Evolutionary conservation across 805 yeast genomes (phyloP), one percentile per base, ranked within the genome.

Genomic region (Barnettozyma siamensis): DNA sequence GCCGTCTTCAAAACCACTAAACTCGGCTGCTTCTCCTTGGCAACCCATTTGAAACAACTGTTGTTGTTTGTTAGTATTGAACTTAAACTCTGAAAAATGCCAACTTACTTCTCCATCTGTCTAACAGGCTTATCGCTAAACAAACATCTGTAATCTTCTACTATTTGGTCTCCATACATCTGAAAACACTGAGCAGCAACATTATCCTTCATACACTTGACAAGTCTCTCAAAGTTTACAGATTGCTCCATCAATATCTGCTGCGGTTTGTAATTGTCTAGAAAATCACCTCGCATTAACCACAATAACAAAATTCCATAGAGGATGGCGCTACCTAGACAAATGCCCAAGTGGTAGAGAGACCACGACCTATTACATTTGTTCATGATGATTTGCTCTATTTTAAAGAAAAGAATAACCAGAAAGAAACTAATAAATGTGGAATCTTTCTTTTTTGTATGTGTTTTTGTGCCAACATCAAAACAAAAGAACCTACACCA

Each of bases 31-130:
- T 33, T 31, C 30, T 43, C 49, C 9, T 31, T 31, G 3, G 45
- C 16, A 12, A 48, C 37, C 27, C 27, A 38, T 4, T 15, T 10
- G 15, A 49, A 38, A 31, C 53, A 49, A 7, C 51, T 47, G 18
- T 9, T 16, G 2, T 5, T n/a, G 6, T 37, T 37, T 40, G 42
- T 40, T 29, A 28, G 5, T 11, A 21, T 16, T 15, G 7, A 7
- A 4, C 7, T n/a, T 5, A 17, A 12, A 17, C 10, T 4, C 8
- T n/a, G 13, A 13, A 15, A 16, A 18, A n/a, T 17, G 17, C 7
- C 11, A 6, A 41, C 44, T 32, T 16, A 41, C 44, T 32, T 36
- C 15, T 37, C 44, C 21, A 41, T 32, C 15, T 10, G 10, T 6
- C 8, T 11, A 12, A 18, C 31, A 15, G 21, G 13, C n/a, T 17